Base-by-base conservation (phyloP, 2,329 filamentous ascomycete species). In the Colletotrichum musae region DNA sequence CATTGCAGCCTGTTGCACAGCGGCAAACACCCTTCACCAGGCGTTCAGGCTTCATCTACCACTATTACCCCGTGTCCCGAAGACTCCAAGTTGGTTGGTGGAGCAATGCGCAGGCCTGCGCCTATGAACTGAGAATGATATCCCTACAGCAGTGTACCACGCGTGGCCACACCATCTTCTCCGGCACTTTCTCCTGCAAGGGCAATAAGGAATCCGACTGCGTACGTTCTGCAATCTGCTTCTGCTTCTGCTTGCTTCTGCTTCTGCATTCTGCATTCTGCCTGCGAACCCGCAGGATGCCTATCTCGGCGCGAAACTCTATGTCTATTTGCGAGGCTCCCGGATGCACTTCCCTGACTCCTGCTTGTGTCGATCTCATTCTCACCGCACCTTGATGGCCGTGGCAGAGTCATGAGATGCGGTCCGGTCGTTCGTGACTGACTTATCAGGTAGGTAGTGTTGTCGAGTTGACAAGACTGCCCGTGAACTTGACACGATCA, bases 321-420 rank as follows among this genome's bases (percentile, higher is more conserved):
- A 6, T 47, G n/a, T 26, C 36, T 51, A n/a, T 58, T 21, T n/a
- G 26, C 16, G 59, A 56, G 16, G 18, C 15, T 47, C 32, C 57
- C 15, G 47, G 10, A 7, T 50, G n/a, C 12, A 57, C 26, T 15
- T 41, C 24, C 48, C 41, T 53, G 13, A 45, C 15, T 53, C 48
- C 15, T 43, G 10, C n/a, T 45, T n/a, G 15, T 45, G 13, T 47
- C 24, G 41, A 21, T 41, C 12, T 39, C n/a, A 36, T 12, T 39
- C 26, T 56, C 12, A 6, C 7, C 45, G 45, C 48, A 39, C 51
- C n/a, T 26, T 9, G 13, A 21, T 32, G 24, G 3, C 10, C 15
- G 32, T 18, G 26, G 36, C 52, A 10, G 65, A 68, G 65, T 58
- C 65, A 58, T 50, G 60, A 24, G 32, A n/a, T 21, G 53, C 24